A percentile compares a stretch with the other conserved stretches of the same genome.
Evolutionary conservation across 495 filamentous ascomycete genomes (phyloP).

Genomic region (Hypoxylon trugodes): DNA sequence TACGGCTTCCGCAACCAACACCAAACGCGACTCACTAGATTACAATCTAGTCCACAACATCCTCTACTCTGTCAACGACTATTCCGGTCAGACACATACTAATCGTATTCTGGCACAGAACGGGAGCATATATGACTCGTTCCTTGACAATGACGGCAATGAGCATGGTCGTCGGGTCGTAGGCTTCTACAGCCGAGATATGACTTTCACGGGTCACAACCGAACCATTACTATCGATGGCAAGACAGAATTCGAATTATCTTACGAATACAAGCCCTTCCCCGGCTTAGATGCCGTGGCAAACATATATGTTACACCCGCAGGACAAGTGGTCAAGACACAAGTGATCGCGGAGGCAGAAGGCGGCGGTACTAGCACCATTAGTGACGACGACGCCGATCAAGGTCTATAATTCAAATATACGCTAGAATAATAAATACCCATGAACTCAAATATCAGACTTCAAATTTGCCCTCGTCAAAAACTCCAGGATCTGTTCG

Average conservation of each 20-base stretch:
- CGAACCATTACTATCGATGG: slow-evolving; percentile 54
- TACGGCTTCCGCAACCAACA: slow-evolving; percentile 33
- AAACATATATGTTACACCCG: slow-evolving; percentile 57
- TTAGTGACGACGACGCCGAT: slow-evolving; percentile 51
- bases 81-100: slow-evolving; percentile 61
- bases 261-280: slow-evolving; percentile 64
- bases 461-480: neutral
- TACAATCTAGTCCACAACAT: slow-evolving; percentile 53
- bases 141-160: slow-evolving; percentile 61
- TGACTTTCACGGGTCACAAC: slow-evolving; percentile 64
- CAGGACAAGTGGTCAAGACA: slow-evolving; percentile 56
- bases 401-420: slow-evolving; percentile 2
- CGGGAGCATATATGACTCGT: slow-evolving; percentile 60
- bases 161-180: slow-evolving; percentile 50
- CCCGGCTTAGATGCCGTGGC: slow-evolving; percentile 56
- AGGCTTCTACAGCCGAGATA: slow-evolving; percentile 58
- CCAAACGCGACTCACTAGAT: slow-evolving; percentile 39
- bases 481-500: neutral
- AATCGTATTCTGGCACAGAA: slow-evolving; percentile 64
- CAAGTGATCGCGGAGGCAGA: slow-evolving; percentile 59
- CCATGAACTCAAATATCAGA: neutral
- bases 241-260: slow-evolving; percentile 53
- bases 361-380: slow-evolving; percentile 59
- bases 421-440: neutral
- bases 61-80: slow-evolving; percentile 65